These are phyloP conservation scores for Endotrypanum monterogeii DNA, from an alignment of 208 protist species.

Conservation along the genomic window DNA sequence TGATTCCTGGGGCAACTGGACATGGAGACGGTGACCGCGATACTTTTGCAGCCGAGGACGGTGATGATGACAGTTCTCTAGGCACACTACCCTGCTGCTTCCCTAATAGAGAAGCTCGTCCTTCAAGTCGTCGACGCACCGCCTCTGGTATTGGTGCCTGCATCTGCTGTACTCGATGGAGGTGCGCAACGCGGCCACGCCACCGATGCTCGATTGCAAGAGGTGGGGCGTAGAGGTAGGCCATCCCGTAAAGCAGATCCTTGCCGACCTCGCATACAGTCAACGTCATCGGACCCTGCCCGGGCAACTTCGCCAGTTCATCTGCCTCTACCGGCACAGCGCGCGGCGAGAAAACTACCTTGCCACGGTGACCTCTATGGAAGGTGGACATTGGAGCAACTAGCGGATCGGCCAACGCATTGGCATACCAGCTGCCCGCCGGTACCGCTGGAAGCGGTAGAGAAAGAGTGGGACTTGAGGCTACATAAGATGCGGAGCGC, in stretches of 20 bases:
- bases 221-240: constrained; percentile 66
- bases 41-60: background rate
- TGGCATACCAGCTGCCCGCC: constrained; percentile 65
- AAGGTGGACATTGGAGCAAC: constrained; percentile 46
- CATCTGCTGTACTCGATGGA: constrained; percentile 33
- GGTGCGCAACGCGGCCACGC: constrained; percentile 59
- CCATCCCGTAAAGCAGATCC: constrained; percentile 75
- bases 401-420: constrained; percentile 41
- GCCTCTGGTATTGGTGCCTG: constrained; percentile 25
- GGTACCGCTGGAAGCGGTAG: constrained; percentile 43
- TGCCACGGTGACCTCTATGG: constrained; percentile 52
- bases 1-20: background rate
- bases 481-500: background rate
- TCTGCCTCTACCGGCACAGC: constrained; percentile 38
- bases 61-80: background rate
- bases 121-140: constrained; percentile 24
- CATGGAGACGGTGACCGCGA: background rate
- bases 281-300: constrained; percentile 29
- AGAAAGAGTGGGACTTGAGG: background rate
- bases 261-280: constrained; percentile 53
- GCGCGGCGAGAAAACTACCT: constrained; percentile 58
- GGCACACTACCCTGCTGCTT: background rate
- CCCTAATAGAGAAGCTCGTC: background rate
- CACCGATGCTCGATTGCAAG: constrained; percentile 78
- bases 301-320: constrained; percentile 50